Evolutionary conservation across 805 yeast species (phyloP), one percentile per base, ranked within the genome.

Genomic region (Saccharomycopsis fodiens): DNA sequence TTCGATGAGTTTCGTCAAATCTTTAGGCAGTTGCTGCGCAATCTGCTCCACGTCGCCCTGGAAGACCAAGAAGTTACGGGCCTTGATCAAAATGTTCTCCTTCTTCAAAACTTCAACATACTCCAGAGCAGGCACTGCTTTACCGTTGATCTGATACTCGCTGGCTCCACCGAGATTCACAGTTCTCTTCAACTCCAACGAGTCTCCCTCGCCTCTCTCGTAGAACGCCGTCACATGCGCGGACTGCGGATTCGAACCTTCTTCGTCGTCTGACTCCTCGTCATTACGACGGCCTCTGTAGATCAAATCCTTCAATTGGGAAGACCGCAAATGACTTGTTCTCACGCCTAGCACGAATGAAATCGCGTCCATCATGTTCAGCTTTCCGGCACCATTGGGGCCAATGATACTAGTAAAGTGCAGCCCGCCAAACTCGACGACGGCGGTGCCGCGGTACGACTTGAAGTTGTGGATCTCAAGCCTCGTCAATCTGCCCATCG

Each of bases 351-450:
- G 70, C 6, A 91, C 97, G 62, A 93, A 93, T 17, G 96, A 82
- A 39, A 93, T 83, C 30, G 98, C 97, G 61, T 93, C 98, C 84
- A 93, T 89, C 79, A 93, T 84, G 59, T 93, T 93, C 35, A 96
- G 85, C 65, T 93, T 93, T 5, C 98, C 98, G 1, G 97, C 84
- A 29, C 98, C 98, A 70, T 93, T 93, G n/a, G 97, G 97, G 1
- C 98, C 98, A 47, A 93, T 85, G 51, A 93, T 85, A 38, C 95
- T 82, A 1, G 96, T 86, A 67, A 93, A 93, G 50, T 74, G 70
- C 0, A 89, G 76, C 10, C 80, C 72, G 0, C 96, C 96, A 62
- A 93, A 84, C 2, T 93, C 95, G 19, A 91, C 76, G 3, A 72
- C 70, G 15, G 86, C 73, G 0, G 74, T 72, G 0, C 95, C 97